These are phyloP conservation scores for Tuctoria greenei DNA, from an alignment of 176 grass and related monocot genomes.

Conservation along the genomic window DNA sequence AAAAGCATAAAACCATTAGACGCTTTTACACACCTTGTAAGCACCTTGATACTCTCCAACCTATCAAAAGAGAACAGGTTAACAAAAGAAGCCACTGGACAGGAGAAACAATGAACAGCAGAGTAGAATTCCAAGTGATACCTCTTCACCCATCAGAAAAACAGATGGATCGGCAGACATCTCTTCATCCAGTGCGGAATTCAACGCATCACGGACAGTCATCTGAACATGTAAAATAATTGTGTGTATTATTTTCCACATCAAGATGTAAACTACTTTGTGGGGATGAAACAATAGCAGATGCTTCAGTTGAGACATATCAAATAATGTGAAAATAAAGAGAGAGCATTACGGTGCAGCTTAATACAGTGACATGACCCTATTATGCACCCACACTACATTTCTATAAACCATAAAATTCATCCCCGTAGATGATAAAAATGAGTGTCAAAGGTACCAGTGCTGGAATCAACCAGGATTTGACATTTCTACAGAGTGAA, in stretches of 20 bases:
- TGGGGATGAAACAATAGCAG: background rate
- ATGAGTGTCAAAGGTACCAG: background rate
- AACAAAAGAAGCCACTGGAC: background rate
- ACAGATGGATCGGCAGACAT: slow-evolving; percentile 97
- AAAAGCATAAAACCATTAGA: slow-evolving; percentile 3
- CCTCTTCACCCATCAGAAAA: slow-evolving; percentile 99
- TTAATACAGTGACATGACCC: background rate
- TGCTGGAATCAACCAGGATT: background rate
- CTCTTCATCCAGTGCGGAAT: slow-evolving; percentile 95
- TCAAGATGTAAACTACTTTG: slow-evolving; percentile 12
- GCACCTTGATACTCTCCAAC: slow-evolving; percentile 99
- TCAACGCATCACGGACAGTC: slow-evolving; percentile 85
- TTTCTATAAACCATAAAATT: background rate
- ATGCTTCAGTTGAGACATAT: background rate
- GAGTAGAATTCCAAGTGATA: slow-evolving; percentile 16
- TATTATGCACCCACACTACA: background rate
- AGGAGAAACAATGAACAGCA: background rate
- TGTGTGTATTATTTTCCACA: background rate
- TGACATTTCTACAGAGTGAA: background rate
- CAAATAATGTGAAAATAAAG: background rate
- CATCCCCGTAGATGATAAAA: background rate
- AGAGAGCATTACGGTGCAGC: background rate
- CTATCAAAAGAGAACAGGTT: slow-evolving; percentile 45
- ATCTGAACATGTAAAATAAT: slow-evolving; percentile 63
- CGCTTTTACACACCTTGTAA: slow-evolving; percentile 67